These are phyloP conservation scores for Xenoacremonium recifei DNA, from an alignment of 2,329 filamentous ascomycete genomes.

Conservation along the genomic window DNA sequence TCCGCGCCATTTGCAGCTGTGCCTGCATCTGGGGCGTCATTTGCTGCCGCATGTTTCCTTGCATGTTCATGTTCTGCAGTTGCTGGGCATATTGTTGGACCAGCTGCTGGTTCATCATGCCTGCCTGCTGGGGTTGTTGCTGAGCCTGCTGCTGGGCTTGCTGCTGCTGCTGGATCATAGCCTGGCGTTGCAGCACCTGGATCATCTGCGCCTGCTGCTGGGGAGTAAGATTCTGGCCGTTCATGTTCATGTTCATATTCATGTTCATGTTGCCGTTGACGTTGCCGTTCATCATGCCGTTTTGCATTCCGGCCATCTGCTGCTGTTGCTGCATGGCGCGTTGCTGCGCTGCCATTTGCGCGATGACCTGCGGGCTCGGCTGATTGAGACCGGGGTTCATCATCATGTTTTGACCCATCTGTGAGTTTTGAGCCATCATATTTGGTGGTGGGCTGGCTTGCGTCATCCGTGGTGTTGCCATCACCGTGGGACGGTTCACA, in stretches of 20 bases:
- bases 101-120: constrained; percentile 42
- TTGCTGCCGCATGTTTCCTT: constrained; percentile 32
- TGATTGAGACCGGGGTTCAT: constrained; percentile 47
- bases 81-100: constrained; percentile 44
- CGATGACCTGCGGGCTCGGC: constrained; percentile 37
- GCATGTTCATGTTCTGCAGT: constrained; percentile 39
- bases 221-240: constrained; percentile 33
- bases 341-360: constrained; percentile 49
- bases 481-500: constrained; percentile 49
- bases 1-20: constrained; percentile 31
- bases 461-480: constrained; percentile 59
- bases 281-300: constrained; percentile 32
- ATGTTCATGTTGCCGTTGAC: constrained; percentile 34
- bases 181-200: constrained; percentile 37
- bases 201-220: constrained; percentile 39
- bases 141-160: constrained; percentile 29
- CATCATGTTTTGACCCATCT: constrained; percentile 50
- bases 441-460: constrained; percentile 61
- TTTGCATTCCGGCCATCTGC: constrained; percentile 41
- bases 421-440: constrained; percentile 57
- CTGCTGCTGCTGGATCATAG: constrained; percentile 40
- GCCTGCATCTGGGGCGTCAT: constrained; percentile 33
- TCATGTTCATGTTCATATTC: constrained; percentile 30
- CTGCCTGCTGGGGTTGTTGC: constrained; percentile 31
- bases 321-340: constrained; percentile 47